Conservation (phyloP, 805 yeast genomes). For the Candida maesae region DNA sequence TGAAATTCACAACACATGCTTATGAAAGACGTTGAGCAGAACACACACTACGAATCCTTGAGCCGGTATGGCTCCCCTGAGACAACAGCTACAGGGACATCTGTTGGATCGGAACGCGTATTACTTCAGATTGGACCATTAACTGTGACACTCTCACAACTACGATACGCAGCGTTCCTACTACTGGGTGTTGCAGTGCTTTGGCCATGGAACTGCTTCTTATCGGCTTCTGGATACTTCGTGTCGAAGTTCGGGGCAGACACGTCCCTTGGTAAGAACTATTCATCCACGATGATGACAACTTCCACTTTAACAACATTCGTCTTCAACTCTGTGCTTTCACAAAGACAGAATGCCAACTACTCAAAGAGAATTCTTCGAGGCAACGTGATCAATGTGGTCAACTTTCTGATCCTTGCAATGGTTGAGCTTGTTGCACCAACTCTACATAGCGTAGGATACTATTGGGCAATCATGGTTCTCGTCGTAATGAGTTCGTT, state of each 20-base stretch:
- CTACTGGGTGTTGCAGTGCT: conserved; percentile 72
- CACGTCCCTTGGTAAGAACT: conserved; percentile 50
- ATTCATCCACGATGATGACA: conserved; percentile 86
- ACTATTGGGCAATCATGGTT: conserved; percentile 51
- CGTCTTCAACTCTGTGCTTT: conserved; percentile 52
- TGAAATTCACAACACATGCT: neutral
- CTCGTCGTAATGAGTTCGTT: conserved; percentile 63
- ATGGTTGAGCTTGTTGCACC: conserved; percentile 22
- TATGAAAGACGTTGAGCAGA: conserved; percentile 11
- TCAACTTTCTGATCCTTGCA: conserved; percentile 43
- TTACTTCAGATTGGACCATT: conserved; percentile 1
- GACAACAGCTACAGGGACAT: neutral
- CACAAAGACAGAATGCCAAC: conserved; percentile 60
- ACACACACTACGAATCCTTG: conserved; percentile 9
- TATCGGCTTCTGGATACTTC: conserved; percentile 83
- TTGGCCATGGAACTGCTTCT: conserved; percentile 97
- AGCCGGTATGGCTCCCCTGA: conserved; percentile 4
- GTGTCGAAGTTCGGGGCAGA: conserved; percentile 45
- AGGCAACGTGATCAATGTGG: conserved; percentile 59
- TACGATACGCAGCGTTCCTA: conserved; percentile 11
- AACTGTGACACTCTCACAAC: conserved; percentile 5
- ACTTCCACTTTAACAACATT: conserved; percentile 71
- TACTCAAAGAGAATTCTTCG: conserved; percentile 51
- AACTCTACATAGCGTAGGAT: conserved; percentile 19
- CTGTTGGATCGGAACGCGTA: neutral